Base-by-base conservation (phyloP, 345 rosid species). In the Brassica incana region DNA sequence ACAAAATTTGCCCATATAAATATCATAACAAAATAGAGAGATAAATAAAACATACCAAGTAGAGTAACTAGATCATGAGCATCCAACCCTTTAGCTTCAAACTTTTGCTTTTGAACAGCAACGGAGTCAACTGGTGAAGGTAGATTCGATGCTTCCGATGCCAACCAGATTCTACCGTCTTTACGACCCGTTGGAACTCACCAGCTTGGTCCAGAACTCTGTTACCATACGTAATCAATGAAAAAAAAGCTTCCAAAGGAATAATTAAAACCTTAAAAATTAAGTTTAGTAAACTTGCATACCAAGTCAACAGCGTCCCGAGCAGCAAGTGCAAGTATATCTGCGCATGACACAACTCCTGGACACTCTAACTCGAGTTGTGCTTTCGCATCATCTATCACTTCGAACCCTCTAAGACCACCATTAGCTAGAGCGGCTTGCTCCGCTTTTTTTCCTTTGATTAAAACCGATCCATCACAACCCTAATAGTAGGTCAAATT, bases 161-260 rank as follows among this genome's bases (percentile, higher is more conserved):
- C 81, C 61, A 69, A 78, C 25, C 90, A 90, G 12, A 88, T 74
- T 67, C 87, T 86, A 15, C 97, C 93, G 69, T 92, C 95, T 86
- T 87, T 90, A 81, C 93, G 83, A 6, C 97, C 94, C 6, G 93
- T 90, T 52, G 91, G 92, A 23, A 90, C 93, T 56, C 75, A 3
- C 97, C 94, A 92, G 62, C 88, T 88, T 70, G 91, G 93, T 5
- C 93, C 96, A 33, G 74, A 82, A 66, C 87, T 91, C 95, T 89
- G 70, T 72, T 43, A 54, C 18, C 14, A 6, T 25, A 12, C 74
- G 4, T 16, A 15, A 50, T 66, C 16, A 40, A n/a, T 38, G 1
- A 1, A 2, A 52, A 52, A 14, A 1, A 52, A 5, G 0, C 58
- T 52, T 52, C 8, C 7, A 9, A 65, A 71, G 40, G 1, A 12